These are phyloP conservation scores for Candida broadrunensis DNA, from an alignment of 805 yeast species.

Conservation along the genomic window DNA sequence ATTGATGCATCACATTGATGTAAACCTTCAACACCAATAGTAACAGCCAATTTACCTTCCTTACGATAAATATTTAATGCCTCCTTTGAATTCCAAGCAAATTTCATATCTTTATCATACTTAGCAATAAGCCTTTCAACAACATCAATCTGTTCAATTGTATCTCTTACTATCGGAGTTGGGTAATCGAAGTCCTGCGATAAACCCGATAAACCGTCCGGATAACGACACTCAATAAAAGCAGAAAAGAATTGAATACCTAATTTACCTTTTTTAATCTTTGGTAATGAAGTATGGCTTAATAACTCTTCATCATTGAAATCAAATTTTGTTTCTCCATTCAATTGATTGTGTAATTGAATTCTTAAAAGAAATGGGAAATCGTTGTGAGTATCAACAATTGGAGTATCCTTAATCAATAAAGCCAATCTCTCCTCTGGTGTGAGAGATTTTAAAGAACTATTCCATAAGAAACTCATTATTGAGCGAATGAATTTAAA, in stretches of 20 bases:
- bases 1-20: conserved; percentile 51
- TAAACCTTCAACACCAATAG: conserved; percentile 53
- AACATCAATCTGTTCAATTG: conserved; percentile 53
- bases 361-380: conserved; percentile 48
- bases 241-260: conserved; percentile 53
- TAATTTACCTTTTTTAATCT: conserved; percentile 40
- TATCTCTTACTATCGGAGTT: conserved; percentile 47
- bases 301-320: conserved; percentile 31
- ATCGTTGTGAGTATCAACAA: conserved; percentile 50
- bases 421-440: background rate
- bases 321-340: conserved; percentile 27
- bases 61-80: conserved; percentile 33
- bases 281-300: conserved; percentile 44
- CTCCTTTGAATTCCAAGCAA: conserved; percentile 40
- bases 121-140: conserved; percentile 42
- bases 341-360: conserved; percentile 41
- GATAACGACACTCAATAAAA: conserved; percentile 44
- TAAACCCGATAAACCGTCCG: conserved; percentile 32
- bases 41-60: conserved; percentile 38
- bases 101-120: conserved; percentile 31
- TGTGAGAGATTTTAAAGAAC: background rate
- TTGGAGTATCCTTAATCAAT: conserved; percentile 23
- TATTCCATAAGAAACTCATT: background rate
- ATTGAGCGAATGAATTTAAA: too few species aligned
- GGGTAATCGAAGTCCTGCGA: conserved; percentile 45